Conservation (phyloP, 176 grass and related monocot genomes). For the Tillandsia fasciculata region DNA sequence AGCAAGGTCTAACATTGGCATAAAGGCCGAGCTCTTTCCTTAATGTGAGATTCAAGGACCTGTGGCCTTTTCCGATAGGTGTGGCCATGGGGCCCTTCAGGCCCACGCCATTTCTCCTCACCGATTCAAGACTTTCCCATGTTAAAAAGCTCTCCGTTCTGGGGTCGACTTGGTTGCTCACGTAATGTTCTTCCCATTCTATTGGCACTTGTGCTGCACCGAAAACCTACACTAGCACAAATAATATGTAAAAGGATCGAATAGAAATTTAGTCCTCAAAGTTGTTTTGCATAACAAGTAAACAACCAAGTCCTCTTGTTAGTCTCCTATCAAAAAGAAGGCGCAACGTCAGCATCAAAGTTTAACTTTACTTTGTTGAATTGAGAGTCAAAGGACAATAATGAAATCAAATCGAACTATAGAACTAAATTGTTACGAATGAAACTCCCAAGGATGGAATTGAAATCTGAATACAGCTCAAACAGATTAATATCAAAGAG, state of each 20-base stretch:
- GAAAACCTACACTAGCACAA: slow-evolving; percentile 58
- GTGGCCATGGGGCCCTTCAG: slow-evolving; percentile 99
- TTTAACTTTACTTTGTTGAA: too few relatives aligned
- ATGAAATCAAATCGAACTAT: too few relatives aligned
- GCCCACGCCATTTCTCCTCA: slow-evolving; percentile 83
- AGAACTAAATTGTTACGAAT: too few relatives aligned
- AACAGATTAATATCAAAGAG: too few relatives aligned
- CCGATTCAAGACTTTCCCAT: slow-evolving; percentile 90
- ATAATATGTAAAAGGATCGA: not conserved
- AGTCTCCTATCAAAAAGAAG: too few relatives aligned
- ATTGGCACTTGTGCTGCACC: slow-evolving; percentile 70
- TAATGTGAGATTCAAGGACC: slow-evolving; percentile 89
- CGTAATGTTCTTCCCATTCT: slow-evolving; percentile 96
- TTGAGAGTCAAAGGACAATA: too few relatives aligned
- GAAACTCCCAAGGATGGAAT: too few relatives aligned
- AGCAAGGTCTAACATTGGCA: slow-evolving; percentile 93
- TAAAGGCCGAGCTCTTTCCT: slow-evolving; percentile 96
- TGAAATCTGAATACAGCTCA: too few relatives aligned
- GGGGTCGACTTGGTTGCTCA: slow-evolving; percentile 77
- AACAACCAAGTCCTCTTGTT: not conserved
- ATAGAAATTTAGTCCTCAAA: not conserved
- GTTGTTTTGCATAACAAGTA: not conserved
- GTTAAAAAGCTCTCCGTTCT: slow-evolving; percentile 96
- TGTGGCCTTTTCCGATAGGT: slow-evolving; percentile 95
- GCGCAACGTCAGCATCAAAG: too few relatives aligned